Conservation (phyloP, 2,329 filamentous ascomycete species). For the Paracamarosporium sp. region DNA sequence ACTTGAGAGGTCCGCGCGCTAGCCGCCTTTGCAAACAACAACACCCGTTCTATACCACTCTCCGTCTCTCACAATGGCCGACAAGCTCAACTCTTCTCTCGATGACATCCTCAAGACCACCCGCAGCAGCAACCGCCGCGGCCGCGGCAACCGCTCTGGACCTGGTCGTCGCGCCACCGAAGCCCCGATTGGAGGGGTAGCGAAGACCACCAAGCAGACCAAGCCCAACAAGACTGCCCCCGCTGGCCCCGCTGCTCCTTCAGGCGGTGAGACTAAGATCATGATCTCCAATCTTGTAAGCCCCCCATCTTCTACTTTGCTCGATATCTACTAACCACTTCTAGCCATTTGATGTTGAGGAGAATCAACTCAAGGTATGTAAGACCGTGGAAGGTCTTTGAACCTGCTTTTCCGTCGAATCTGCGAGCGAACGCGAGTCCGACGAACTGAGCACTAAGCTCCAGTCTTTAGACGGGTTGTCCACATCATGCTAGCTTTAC, state of each 20-base stretch:
- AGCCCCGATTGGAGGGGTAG: constrained; percentile 80
- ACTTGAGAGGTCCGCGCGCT: constrained; percentile 16
- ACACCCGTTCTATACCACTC: constrained; percentile 13
- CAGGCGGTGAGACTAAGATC: constrained; percentile 86
- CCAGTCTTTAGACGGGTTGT: constrained; percentile 28
- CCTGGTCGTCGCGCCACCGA: constrained; percentile 62
- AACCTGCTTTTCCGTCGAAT: constrained; percentile 44
- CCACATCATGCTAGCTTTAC: constrained; percentile 32
- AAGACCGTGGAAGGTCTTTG: constrained; percentile 66
- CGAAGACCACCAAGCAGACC: constrained; percentile 72
- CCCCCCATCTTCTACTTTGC: constrained; percentile 19
- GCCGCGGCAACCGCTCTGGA: constrained; percentile 52
- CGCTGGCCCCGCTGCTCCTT: constrained; percentile 66
- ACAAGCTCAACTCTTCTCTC: constrained; percentile 95
- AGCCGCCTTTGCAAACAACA: constrained; percentile 21
- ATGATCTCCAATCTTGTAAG: constrained; percentile 98
- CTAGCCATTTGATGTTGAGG: constrained; percentile 94
- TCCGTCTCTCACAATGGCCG: constrained; percentile 45
- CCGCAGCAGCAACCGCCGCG: constrained; percentile 61
- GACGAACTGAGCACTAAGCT: constrained; percentile 29
- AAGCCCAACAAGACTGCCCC: constrained; percentile 68
- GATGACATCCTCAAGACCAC: constrained; percentile 93
- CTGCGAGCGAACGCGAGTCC: constrained; percentile 41
- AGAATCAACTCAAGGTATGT: constrained; percentile 99
- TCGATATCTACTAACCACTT: constrained; percentile 54